Conservation (phyloP, 2,329 filamentous ascomycete species). For the Diaporthe nobilis region DNA sequence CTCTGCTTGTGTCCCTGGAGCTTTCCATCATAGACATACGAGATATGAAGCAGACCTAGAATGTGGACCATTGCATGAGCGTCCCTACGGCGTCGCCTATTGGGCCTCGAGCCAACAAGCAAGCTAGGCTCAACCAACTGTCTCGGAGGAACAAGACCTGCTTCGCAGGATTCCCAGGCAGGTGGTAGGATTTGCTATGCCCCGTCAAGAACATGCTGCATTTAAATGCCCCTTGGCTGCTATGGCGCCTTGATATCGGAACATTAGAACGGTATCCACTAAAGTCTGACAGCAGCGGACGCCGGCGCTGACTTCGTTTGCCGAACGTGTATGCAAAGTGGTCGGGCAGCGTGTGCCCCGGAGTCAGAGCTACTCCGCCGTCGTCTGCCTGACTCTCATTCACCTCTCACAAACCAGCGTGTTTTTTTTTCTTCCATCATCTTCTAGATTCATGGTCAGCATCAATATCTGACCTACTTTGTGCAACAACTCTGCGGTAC, state of each 20-base stretch:
- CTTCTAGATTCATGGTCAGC: background rate
- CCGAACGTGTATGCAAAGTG: background rate
- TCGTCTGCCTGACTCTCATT: constrained; percentile 15
- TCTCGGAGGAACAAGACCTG: background rate
- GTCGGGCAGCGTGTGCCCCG: constrained; percentile 12
- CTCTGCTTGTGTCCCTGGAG: background rate
- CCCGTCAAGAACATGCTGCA: background rate
- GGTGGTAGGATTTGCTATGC: background rate
- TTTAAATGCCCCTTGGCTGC: no score
- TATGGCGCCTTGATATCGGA: background rate
- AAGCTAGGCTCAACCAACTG: background rate
- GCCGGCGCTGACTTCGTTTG: constrained; percentile 11
- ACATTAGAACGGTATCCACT: background rate
- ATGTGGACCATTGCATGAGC: background rate
- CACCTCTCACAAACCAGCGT: background rate
- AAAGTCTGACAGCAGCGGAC: constrained; percentile 15
- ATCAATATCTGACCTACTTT: background rate
- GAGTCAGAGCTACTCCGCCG: constrained; percentile 21
- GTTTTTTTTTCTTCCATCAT: background rate
- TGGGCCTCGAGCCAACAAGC: background rate
- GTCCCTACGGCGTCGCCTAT: background rate
- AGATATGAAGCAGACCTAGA: background rate
- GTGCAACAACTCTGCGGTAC: rapidly evolving
- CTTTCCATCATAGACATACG: no score
- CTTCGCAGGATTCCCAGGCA: background rate